These are phyloP conservation scores for Ascochyta lentis DNA, from an alignment of 2,329 filamentous ascomycete species.

Conservation along the genomic window DNA sequence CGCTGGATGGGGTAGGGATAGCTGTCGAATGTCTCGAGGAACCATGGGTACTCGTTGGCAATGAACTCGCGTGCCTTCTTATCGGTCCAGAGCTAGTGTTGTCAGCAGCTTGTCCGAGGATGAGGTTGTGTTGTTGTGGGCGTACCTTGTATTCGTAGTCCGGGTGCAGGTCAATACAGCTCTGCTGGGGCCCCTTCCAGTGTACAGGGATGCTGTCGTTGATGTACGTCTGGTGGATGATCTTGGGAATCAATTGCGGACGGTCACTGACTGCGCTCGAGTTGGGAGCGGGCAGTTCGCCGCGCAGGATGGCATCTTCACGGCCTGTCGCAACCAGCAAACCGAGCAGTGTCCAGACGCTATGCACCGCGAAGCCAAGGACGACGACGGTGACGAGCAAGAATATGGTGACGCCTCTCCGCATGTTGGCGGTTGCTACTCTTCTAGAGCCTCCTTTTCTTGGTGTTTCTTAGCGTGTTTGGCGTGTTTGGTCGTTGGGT, in stretches of 20 bases:
- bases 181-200: slow-evolving; percentile 70
- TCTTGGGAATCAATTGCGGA: slow-evolving; percentile 73
- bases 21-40: slow-evolving; percentile 74
- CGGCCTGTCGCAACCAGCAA: slow-evolving; percentile 72
- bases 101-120: slow-evolving; percentile 10
- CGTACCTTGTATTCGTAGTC: slow-evolving; percentile 75
- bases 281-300: slow-evolving; percentile 71
- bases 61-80: slow-evolving; percentile 74
- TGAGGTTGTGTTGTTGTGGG: background rate
- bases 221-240: slow-evolving; percentile 79
- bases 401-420: slow-evolving; percentile 67
- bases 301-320: slow-evolving; percentile 69
- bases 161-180: slow-evolving; percentile 70
- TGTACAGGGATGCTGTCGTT: slow-evolving; percentile 72
- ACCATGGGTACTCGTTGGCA: slow-evolving; percentile 74
- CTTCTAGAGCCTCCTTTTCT: slow-evolving; percentile 31
- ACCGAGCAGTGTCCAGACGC: slow-evolving; percentile 73
- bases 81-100: slow-evolving; percentile 74
- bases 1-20: slow-evolving; percentile 79
- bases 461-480: slow-evolving; percentile 1
- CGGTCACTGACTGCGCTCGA: slow-evolving; percentile 63
- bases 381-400: slow-evolving; percentile 69
- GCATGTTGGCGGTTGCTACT: slow-evolving; percentile 56
- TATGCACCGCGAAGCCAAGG: slow-evolving; percentile 68
- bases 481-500: background rate